Evolutionary conservation across 1,284 basidiomycete species (phyloP), one percentile per base, ranked within the genome.

Genomic region (Pseudozyma pruni): DNA sequence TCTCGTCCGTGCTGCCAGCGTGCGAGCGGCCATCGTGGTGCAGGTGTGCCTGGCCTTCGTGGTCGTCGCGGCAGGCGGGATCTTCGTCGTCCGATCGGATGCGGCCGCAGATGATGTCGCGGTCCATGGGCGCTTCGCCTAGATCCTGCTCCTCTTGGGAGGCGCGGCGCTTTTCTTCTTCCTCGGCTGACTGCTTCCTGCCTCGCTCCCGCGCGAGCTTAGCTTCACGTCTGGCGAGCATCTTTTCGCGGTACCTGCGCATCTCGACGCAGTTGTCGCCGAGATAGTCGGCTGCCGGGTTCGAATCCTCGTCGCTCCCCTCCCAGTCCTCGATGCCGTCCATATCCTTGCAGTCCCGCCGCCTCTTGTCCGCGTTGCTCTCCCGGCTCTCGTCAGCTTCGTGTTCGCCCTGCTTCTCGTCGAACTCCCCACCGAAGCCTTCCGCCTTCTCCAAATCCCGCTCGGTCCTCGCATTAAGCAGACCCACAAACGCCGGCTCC

Each of bases 261-360:
- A 73, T 69, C 52, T 81, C 80, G 29, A 55, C 44, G 32, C 77
- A 79, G 19, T 79, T 45, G 27, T 81, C 79, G n/a, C 80, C 79
- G 20, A 75, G 72, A 47, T 78, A 82, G 46, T 82, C 80, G 45
- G 66, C 58, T 1, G 66, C 54, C 7, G 75, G 74, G 43, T 78
- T 67, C 17, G 59, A 41, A n/a, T 67, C 56, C 39, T 77, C 75
- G n/a, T 72, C 66, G 40, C 46, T 54, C 2, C 60, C 64, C 10
- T 74, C 54, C 66, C 69, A 75, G 25, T 79, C 77, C 19, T 77
- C 76, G 43, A 70, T 59, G 25, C 68, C 72, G 33, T 76, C 74
- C 35, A 67, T 48, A 17, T 69, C 70, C 11, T 63, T 66, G 40
- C 49, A 64, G 17, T 34, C 35, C 3, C 29, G 45, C 27, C 35